These are phyloP conservation scores for Carex myosuroides DNA, from an alignment of 176 grass and related monocot genomes.

Conservation along the genomic window DNA sequence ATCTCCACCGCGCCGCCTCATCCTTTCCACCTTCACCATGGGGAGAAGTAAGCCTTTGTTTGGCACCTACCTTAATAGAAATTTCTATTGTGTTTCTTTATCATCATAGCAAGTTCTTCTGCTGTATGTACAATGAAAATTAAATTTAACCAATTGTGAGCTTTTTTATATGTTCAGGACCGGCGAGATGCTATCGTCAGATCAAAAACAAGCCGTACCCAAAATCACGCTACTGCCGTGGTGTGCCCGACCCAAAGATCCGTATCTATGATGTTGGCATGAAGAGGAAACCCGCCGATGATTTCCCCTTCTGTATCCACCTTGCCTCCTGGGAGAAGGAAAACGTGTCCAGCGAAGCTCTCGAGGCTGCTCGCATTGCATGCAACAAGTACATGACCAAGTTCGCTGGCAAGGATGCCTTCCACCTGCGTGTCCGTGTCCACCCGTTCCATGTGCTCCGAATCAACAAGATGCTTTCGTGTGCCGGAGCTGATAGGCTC, in stretches of 20 bases:
- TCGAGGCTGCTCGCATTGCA: conserved; percentile 74
- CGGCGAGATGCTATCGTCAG: conserved; percentile 65
- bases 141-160: too few species aligned
- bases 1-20: background rate
- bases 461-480: conserved; percentile 84
- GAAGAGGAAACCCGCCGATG: conserved; percentile 69
- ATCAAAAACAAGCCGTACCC: conserved; percentile 85
- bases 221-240: conserved; percentile 77
- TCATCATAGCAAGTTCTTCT: too few species aligned
- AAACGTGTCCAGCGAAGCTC: conserved; percentile 70
- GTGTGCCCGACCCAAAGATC: conserved; percentile 78
- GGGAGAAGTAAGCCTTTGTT: conserved; percentile 13
- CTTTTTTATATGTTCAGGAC: conserved; percentile 24
- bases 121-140: too few species aligned
- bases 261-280: conserved; percentile 80
- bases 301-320: conserved; percentile 60
- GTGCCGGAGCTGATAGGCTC: conserved; percentile 80
- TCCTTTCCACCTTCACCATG: background rate
- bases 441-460: conserved; percentile 66
- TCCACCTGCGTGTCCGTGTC: conserved; percentile 64
- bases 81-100: too few species aligned
- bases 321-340: conserved; percentile 80
- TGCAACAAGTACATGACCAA: conserved; percentile 91
- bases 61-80: conserved; percentile 4
- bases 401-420: conserved; percentile 62